Base-by-base conservation (phyloP, 306 rosid genomes). In the Mimosa bimucronata region DNA sequence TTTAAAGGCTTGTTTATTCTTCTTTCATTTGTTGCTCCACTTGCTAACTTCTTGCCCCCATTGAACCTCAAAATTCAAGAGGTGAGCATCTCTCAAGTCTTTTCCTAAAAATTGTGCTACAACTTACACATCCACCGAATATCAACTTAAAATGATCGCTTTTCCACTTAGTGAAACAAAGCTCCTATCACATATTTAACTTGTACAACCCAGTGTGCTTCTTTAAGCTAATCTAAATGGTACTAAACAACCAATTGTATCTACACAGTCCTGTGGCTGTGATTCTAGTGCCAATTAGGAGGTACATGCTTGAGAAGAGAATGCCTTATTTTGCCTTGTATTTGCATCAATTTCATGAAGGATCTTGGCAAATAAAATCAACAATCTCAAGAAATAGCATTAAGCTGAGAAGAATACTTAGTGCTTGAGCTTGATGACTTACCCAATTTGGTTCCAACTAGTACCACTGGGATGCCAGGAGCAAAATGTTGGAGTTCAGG, bases 401-500 rank as follows among this genome's bases (percentile, higher is more conserved):
- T 37, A 11, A 9, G 14, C 37, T 25, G 42, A 46, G 60, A 29
- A 18, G 30, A 66, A 40, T 75, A 46, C 76, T 60, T 53, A 31
- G 78, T 71, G 71, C 75, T 66, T 70, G 50, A 40, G 74, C 77
- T 66, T 61, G 80, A 71, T 10, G 50, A 80, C 90, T 81, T 80
- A 90, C 98, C 97, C 78, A 92, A 82, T 88, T 94, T 94, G 79
- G 97, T 94, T 57, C 98, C 97, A 74, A 89, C 97, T 64, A 94
- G 92, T 71, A 94, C 90, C 68, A 94, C 85, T 1, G 98, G 97
- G 60, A 91, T 78, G 76, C 97, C 94, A 68, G 97, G 97, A 58
- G 98, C 97, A 74, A 82, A 92, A 80, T 91, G 97, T 86, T 94
- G 94, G 83, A 92, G 94, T 82, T 92, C 98, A 62, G 97, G 98